Conservation (phyloP, 73 alveolate genomes). For the Symbiodinium pilosum region DNA sequence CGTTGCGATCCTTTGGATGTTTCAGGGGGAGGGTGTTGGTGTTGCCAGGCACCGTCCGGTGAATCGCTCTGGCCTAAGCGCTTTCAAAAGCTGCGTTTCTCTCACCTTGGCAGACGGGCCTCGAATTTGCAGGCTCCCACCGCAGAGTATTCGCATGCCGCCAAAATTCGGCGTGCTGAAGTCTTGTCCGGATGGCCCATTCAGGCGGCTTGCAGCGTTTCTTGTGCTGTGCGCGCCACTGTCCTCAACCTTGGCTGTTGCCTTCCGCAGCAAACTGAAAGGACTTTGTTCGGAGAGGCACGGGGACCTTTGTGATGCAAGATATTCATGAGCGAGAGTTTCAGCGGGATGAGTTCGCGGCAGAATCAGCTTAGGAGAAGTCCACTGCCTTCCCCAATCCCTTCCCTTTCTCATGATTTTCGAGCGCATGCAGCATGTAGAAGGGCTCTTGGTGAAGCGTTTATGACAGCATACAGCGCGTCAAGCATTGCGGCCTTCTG, state of each 20-base stretch:
- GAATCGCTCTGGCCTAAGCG: neutral
- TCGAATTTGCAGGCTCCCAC: neutral
- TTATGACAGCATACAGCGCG: no score
- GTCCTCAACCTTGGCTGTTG: neutral
- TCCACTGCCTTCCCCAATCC: no score
- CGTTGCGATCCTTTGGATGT: no score
- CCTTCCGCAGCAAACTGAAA: neutral
- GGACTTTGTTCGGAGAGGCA: slow-evolving; percentile 71
- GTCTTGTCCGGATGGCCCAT: slow-evolving; percentile 80
- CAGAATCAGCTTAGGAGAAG: no score
- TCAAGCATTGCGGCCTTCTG: no score
- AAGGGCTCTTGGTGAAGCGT: no score
- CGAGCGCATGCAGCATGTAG: no score
- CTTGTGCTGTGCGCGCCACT: neutral
- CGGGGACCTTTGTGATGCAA: no score
- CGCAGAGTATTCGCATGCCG: slow-evolving; percentile 79
- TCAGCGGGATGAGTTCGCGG: no score
- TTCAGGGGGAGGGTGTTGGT: neutral
- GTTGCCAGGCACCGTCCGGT: neutral
- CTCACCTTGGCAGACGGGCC: neutral
- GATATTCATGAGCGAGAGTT: no score
- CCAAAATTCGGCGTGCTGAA: slow-evolving; percentile 62
- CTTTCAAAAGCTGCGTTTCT: neutral
- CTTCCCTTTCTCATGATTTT: no score
- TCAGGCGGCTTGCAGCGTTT: slow-evolving; percentile 14